These are phyloP conservation scores for Penicillium sp. DNA, from an alignment of 2,329 filamentous ascomycete genomes.

Conservation along the genomic window DNA sequence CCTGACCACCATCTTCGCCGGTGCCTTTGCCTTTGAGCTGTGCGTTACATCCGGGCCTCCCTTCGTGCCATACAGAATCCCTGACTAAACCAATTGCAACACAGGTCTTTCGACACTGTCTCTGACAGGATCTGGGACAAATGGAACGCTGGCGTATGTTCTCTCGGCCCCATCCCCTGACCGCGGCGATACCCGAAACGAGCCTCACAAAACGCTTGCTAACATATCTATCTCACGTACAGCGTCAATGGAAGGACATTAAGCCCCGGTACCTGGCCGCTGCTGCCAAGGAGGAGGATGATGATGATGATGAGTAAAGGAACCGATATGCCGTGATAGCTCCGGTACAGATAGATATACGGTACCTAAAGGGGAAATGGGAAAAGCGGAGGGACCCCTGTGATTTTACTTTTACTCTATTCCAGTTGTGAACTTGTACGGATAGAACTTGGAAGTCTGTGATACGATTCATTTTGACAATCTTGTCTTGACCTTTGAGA, in stretches of 20 bases:
- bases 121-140: constrained; percentile 87
- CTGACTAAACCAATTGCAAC: constrained; percentile 18
- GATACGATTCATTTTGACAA: constrained; percentile 3
- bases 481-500: not conserved
- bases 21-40: constrained; percentile 91
- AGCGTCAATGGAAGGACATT: constrained; percentile 99
- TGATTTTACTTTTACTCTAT: constrained; percentile 19
- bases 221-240: constrained; percentile 17
- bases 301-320: constrained; percentile 48
- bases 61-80: constrained; percentile 2
- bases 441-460: constrained; percentile 25
- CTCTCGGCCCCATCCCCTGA: not conserved
- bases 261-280: constrained; percentile 79
- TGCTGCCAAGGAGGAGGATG: constrained; percentile 62
- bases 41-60: constrained; percentile 49
- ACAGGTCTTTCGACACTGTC: constrained; percentile 73
- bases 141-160: constrained; percentile 84
- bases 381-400: constrained; percentile 17
- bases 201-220: constrained; percentile 8
- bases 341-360: constrained; percentile 13
- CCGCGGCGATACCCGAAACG: constrained; percentile 4
- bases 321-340: constrained; percentile 2
- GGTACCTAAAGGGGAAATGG: constrained; percentile 17
- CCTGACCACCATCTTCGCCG: constrained; percentile 77
- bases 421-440: constrained; percentile 21